A percentile compares a stretch with the other conserved stretches of the same genome.
phyloP scores from a whole-genome alignment of 2,329 filamentous ascomycete species.

The Alternaria panax region DNA sequence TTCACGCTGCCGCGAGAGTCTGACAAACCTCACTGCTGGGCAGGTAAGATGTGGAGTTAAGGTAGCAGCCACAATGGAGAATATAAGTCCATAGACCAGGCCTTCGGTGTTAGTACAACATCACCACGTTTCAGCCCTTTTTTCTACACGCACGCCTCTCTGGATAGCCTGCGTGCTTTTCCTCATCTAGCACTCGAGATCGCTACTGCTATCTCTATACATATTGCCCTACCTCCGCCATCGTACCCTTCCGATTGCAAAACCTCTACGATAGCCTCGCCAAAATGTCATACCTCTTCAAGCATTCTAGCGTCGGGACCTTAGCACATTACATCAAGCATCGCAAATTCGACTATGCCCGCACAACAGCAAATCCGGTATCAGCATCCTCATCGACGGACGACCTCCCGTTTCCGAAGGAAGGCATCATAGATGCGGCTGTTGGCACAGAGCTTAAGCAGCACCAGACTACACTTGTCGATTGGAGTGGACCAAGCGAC shows the following conservation, averaged over 20 bases:
- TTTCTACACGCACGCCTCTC: not conserved
- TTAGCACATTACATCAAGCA: constrained; percentile 27
- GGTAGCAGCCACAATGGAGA: not conserved
- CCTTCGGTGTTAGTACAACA: not conserved
- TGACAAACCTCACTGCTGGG: constrained; percentile 1
- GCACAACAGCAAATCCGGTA: constrained; percentile 20
- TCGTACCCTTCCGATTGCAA: not conserved
- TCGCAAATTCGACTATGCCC: constrained; percentile 31
- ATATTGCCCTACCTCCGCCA: not conserved
- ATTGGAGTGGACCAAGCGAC: constrained; percentile 50
- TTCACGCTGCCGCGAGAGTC: not conserved
- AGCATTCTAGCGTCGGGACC: constrained; percentile 29
- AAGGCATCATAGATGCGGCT: constrained; percentile 14
- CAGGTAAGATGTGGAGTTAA: not conserved
- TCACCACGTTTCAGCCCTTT: not conserved
- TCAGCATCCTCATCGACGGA: constrained; percentile 30
- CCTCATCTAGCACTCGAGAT: not conserved
- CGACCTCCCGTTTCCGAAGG: constrained; percentile 20
- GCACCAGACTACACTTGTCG: constrained; percentile 42
- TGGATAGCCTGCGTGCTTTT: not conserved
- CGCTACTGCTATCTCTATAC: not conserved
- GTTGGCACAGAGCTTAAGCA: constrained; percentile 28
- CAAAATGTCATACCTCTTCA: constrained; percentile 32
- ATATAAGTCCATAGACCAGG: not conserved
- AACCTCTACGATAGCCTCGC: not conserved